Percentiles rank a stretch among this genome's conserved stretches.
phyloP scores from a whole-genome alignment of 2,329 filamentous ascomycete species.

The Colletotrichum cereale region DNA sequence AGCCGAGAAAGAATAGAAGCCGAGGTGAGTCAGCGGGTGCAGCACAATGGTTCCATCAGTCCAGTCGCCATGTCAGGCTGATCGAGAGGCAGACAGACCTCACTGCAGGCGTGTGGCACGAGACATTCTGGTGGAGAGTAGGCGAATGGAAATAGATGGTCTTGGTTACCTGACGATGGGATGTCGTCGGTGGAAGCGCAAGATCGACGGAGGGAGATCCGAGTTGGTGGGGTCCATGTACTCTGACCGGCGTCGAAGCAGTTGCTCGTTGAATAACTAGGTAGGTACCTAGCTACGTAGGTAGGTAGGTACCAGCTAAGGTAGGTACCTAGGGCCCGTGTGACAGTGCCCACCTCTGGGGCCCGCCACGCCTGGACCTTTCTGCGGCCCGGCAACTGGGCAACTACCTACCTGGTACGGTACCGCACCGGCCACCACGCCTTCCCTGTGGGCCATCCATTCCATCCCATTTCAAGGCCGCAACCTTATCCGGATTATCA shows the following conservation, averaged over 20 bases:
- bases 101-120: not conserved
- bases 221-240: constrained; percentile 4
- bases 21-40: constrained; percentile 35
- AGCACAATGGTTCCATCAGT: constrained; percentile 5
- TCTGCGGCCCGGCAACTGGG: not conserved
- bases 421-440: not conserved
- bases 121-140: not conserved
- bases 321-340: not conserved
- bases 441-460: not conserved
- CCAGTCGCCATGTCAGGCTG: constrained; percentile 28
- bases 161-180: not conserved
- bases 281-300: no score
- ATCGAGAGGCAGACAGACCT: constrained; percentile 21
- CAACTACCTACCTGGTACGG: not conserved
- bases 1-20: not conserved
- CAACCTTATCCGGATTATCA: not conserved
- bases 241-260: not conserved
- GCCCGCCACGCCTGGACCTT: not conserved
- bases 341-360: not conserved
- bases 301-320: no score
- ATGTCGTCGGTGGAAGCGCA: not conserved
- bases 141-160: not conserved
- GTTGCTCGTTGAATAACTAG: not conserved
- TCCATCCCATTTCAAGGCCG: not conserved
- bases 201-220: constrained; percentile 2